A percentile compares a stretch with the other conserved stretches of the same genome.
These are phyloP conservation scores for Fusarium pseudoanthophilum DNA, from an alignment of 2,329 filamentous ascomycete species.

Conservation along the genomic window DNA sequence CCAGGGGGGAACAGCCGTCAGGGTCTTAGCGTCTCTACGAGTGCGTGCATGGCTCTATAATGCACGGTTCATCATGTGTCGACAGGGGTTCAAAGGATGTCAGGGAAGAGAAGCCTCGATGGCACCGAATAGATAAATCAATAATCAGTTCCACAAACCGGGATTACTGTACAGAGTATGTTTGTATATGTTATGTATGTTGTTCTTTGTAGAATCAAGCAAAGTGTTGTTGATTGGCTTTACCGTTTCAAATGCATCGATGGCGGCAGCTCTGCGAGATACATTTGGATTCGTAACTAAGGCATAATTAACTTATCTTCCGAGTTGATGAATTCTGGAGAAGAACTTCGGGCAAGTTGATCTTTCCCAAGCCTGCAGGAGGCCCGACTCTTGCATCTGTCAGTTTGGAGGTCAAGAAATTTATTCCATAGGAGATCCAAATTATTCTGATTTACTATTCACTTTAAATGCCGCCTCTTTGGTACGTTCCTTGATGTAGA, in stretches of 20 bases:
- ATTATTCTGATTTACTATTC: background rate
- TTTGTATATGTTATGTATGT: background rate
- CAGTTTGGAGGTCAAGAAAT: background rate
- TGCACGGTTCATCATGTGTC: slow-evolving; percentile 10
- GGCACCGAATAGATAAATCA: background rate
- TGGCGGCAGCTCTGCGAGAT: background rate
- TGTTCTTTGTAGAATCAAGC: background rate
- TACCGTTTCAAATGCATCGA: background rate
- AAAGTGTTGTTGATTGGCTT: background rate
- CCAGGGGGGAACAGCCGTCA: slow-evolving; percentile 25
- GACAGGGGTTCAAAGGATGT: slow-evolving; percentile 16
- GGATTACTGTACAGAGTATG: background rate
- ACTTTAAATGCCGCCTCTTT: background rate
- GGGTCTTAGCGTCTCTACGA: background rate
- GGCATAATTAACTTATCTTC: background rate
- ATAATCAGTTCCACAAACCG: slow-evolving; percentile 12
- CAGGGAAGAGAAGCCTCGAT: slow-evolving; percentile 9
- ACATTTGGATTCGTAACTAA: background rate
- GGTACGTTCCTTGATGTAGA: background rate
- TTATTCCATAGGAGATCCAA: background rate
- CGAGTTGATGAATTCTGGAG: background rate
- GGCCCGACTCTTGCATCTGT: background rate
- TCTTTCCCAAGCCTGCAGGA: background rate
- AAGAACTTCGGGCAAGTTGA: background rate
- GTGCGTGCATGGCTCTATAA: slow-evolving; percentile 29